phyloP scores from a whole-genome alignment of 116 monocot species.

The Posidonia oceanica region DNA sequence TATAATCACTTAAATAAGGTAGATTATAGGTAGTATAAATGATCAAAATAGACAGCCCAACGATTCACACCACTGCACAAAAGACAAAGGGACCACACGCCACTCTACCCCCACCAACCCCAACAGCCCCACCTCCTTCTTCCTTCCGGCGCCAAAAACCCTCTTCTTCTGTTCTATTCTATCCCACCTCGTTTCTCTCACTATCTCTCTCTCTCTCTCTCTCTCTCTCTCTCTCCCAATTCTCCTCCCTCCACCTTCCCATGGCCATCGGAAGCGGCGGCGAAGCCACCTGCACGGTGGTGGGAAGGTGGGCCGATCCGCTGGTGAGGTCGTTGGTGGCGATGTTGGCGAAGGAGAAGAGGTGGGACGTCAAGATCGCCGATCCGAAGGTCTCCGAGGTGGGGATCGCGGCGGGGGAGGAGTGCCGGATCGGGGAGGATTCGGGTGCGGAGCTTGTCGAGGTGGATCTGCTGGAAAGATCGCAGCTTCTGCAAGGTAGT shows the following conservation, averaged over 20 bases:
- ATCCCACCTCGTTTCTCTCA: too few relatives aligned
- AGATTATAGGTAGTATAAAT: too few relatives aligned
- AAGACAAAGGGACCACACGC: too few relatives aligned
- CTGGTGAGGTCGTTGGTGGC: slow-evolving; percentile 47
- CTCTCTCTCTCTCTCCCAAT: neutral
- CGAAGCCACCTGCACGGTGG: slow-evolving; percentile 26
- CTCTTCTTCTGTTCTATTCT: too few relatives aligned
- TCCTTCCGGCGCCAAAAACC: too few relatives aligned
- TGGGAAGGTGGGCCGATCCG: slow-evolving; percentile 37
- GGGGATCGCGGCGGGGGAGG: neutral
- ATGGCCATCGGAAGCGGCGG: neutral
- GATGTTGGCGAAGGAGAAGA: slow-evolving; percentile 26
- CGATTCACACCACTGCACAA: too few relatives aligned
- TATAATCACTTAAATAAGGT: too few relatives aligned
- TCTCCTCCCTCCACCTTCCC: neutral
- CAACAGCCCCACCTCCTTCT: too few relatives aligned
- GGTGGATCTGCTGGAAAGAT: slow-evolving; percentile 22
- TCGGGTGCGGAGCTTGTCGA: neutral
- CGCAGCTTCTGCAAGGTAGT: slow-evolving; percentile 9
- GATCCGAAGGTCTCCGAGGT: slow-evolving; percentile 19
- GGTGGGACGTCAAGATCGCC: slow-evolving; percentile 41
- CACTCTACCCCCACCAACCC: too few relatives aligned
- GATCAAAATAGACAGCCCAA: too few relatives aligned
- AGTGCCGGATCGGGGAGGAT: slow-evolving; percentile 3
- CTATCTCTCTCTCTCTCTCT: neutral